Evolutionary conservation across 805 yeast genomes (phyloP).

Genomic region (Monosporozyma aquatica): DNA sequence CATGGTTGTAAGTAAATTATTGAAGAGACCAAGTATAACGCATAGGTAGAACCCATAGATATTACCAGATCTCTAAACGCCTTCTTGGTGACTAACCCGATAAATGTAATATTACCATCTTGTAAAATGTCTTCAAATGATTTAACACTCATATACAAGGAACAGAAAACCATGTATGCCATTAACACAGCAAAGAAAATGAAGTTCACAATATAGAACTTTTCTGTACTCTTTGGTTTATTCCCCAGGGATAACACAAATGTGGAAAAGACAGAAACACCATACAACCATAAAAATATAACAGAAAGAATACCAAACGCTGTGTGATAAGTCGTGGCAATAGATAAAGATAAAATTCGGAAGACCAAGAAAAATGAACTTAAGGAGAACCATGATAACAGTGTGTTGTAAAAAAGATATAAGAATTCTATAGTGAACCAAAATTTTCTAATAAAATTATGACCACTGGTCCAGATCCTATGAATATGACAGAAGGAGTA

Average conservation of each 20-base stretch:
- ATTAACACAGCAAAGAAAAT: slow-evolving; percentile 77
- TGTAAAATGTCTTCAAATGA: slow-evolving; percentile 47
- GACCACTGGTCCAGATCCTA: slow-evolving; percentile 72
- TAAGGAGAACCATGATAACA: slow-evolving; percentile 87
- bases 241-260: slow-evolving; percentile 90
- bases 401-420: slow-evolving; percentile 63
- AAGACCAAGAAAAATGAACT: slow-evolving; percentile 87
- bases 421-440: slow-evolving; percentile 67
- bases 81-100: slow-evolving; percentile 47
- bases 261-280: slow-evolving; percentile 70
- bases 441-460: slow-evolving; percentile 56
- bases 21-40: slow-evolving; percentile 70
- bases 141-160: slow-evolving; percentile 66
- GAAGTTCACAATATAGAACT: slow-evolving; percentile 66
- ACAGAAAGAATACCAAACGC: slow-evolving; percentile 75
- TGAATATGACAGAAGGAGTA: slow-evolving; percentile 75
- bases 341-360: slow-evolving; percentile 71
- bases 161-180: slow-evolving; percentile 84
- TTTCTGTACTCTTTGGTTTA: slow-evolving; percentile 82
- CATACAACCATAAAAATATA: slow-evolving; percentile 76
- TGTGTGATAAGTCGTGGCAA: slow-evolving; percentile 45
- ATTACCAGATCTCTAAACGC: slow-evolving; percentile 80
- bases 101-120: slow-evolving; percentile 32
- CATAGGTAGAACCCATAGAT: slow-evolving; percentile 79
- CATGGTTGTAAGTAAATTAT: slow-evolving; percentile 80